These are phyloP conservation scores for Plasmodium adleri DNA, from an alignment of 169 alveolate genomes.

Conservation along the genomic window DNA sequence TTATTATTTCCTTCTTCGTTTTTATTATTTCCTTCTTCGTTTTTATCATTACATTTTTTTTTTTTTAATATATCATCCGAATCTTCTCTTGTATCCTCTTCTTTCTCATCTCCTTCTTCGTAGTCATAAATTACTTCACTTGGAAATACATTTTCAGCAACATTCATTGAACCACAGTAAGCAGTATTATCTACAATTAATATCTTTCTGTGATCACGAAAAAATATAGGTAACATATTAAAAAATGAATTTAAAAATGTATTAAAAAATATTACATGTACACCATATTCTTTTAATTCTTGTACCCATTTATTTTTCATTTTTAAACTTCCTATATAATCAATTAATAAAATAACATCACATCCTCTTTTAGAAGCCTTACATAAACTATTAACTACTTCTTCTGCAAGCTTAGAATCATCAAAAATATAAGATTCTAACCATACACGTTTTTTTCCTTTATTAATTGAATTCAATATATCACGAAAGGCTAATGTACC, in stretches of 20 bases:
- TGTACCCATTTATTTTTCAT: constrained; percentile 76
- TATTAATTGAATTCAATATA: constrained; percentile 75
- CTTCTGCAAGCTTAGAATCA: constrained; percentile 84
- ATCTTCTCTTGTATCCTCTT: not conserved
- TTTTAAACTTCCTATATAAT: constrained; percentile 78
- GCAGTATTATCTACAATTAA: constrained; percentile 84
- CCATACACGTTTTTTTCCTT: constrained; percentile 86
- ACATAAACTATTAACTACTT: constrained; percentile 82
- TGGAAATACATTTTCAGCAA: constrained; percentile 74
- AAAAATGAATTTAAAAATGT: constrained; percentile 62
- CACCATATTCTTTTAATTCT: constrained; percentile 27
- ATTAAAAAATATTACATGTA: constrained; percentile 74
- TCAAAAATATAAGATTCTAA: constrained; percentile 90
- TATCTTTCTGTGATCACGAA: constrained; percentile 88
- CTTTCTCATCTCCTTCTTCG: not conserved
- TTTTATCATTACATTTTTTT: not conserved
- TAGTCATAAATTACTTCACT: not conserved
- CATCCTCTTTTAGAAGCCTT: constrained; percentile 90
- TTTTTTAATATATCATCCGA: not conserved
- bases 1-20: not conserved
- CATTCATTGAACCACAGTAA: constrained; percentile 89
- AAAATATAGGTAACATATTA: constrained; percentile 81
- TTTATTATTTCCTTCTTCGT: not conserved
- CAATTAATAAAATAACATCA: constrained; percentile 85
- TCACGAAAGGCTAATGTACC: constrained; percentile 38